phyloP scores from a whole-genome alignment of 1,284 basidiomycete genomes.

The Cryptococcus wingfieldii region DNA sequence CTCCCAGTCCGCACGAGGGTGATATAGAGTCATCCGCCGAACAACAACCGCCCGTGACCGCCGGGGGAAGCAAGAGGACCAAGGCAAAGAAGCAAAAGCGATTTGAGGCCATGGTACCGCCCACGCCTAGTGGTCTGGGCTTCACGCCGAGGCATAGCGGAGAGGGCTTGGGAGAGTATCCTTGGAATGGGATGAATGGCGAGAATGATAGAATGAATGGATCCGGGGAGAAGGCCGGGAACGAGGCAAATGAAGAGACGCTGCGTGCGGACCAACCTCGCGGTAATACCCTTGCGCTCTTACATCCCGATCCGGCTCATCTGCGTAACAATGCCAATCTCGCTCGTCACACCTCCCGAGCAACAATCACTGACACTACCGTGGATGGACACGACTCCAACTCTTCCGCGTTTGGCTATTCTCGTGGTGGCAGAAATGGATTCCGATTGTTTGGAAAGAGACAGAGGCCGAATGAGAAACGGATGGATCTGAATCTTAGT shows the following conservation, averaged over 20 bases:
- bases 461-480: conserved; percentile 8
- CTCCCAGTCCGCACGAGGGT: conserved; percentile 1
- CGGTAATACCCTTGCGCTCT: neutral
- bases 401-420: neutral
- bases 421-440: conserved; percentile 1
- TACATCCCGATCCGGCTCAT: neutral
- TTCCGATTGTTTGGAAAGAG: conserved; percentile 4
- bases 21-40: neutral
- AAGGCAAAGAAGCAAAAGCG: conserved; percentile 15
- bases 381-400: neutral
- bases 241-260: conserved; percentile 7
- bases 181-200: conserved; percentile 2
- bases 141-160: conserved; percentile 19
- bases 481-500: conserved; percentile 17
- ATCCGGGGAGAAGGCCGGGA: neutral
- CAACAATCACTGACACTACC: conserved; percentile 3
- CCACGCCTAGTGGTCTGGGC: conserved; percentile 33
- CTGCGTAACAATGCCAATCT: neutral
- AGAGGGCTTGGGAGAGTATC: conserved; percentile 9
- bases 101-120: conserved; percentile 28
- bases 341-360: conserved; percentile 4
- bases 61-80: neutral
- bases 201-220: neutral
- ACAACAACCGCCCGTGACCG: neutral
- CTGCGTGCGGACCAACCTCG: neutral